Evolutionary conservation across 2,329 filamentous ascomycete species (phyloP), one percentile per base, ranked within the genome.

Genomic region (Trichoderma semiorbis): DNA sequence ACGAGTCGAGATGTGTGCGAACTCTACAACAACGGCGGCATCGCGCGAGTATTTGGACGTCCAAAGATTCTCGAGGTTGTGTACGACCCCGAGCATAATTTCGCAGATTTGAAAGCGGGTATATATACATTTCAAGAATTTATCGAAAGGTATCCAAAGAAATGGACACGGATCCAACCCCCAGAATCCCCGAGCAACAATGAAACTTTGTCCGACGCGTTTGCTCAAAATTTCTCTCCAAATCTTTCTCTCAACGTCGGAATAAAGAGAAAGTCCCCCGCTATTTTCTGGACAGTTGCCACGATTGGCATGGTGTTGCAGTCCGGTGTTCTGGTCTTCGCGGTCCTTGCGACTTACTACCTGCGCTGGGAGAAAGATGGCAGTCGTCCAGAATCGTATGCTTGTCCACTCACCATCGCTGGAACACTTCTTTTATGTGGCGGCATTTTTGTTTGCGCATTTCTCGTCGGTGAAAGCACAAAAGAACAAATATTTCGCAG

Each of bases 1-100:
- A 67, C 64, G 7, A 58, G 64, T 7, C 50, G 50, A 3, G 64
- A 67, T 28, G 64, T 67, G 24, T 67, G 64, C 3, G 64, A 67
- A 3, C 64, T 67, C 18, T 58, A 67, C 5, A n/a, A 67, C 16
- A 67, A 67, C 4, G 64, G 64, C 16, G 64, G 21, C 4, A 67
- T 67, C 12, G 50, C 26, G 1, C 6, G 64, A 18, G 50, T 63
- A 26, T 70, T 65, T 39, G 62, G 64, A 0, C 64, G 64, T 0
- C 64, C 64, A 7, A 67, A 67, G 3, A 67, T 67, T 1, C 32
- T 67, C 0, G 50, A 67, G n/a, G n/a, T 67, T 43, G 64, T 67
- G 3, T 67, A 67, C 16, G 64, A 67, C n/a, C 50, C 64, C 18
- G 16, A 63, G 2, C 14, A 18, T 7, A 12, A 24, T 2, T 26